phyloP scores from a whole-genome alignment of 83 land plant species.

The Picea engelmannii region DNA sequence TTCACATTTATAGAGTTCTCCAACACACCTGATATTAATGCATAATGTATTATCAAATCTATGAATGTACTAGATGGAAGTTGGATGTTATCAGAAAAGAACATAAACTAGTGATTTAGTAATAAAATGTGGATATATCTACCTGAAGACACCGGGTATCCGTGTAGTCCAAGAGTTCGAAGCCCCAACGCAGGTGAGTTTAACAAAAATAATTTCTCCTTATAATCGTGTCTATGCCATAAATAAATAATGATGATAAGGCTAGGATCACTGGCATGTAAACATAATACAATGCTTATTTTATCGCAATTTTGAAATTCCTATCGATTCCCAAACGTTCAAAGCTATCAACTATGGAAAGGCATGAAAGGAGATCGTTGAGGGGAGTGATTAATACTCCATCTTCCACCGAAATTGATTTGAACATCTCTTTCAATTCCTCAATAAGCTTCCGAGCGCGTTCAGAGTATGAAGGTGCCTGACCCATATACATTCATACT shows the following conservation, averaged over 20 bases:
- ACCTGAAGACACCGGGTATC: background rate
- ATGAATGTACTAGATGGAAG: too few species aligned
- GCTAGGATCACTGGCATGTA: background rate
- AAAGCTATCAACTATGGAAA: background rate
- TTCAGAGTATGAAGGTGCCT: too few species aligned
- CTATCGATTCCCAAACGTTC: slow-evolving; percentile 1
- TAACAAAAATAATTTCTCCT: too few species aligned
- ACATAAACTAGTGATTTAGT: too few species aligned
- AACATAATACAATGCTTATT: background rate
- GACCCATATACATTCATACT: too few species aligned
- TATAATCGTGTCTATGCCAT: background rate
- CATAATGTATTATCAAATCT: too few species aligned
- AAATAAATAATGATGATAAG: background rate
- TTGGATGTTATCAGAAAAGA: too few species aligned
- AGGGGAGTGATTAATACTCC: background rate
- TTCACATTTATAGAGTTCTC: too few species aligned
- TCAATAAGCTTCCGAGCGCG: too few species aligned
- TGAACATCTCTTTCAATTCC: too few species aligned
- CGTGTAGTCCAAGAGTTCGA: background rate
- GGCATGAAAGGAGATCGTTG: background rate
- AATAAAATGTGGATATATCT: background rate
- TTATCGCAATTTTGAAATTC: background rate
- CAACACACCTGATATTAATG: too few species aligned
- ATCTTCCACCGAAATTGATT: background rate
- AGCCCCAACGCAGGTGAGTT: background rate